A percentile compares a stretch with the other conserved stretches of the same genome.
Evolutionary conservation across 495 filamentous ascomycete genomes (phyloP).

Genomic region (Lophiotrema nucula): DNA sequence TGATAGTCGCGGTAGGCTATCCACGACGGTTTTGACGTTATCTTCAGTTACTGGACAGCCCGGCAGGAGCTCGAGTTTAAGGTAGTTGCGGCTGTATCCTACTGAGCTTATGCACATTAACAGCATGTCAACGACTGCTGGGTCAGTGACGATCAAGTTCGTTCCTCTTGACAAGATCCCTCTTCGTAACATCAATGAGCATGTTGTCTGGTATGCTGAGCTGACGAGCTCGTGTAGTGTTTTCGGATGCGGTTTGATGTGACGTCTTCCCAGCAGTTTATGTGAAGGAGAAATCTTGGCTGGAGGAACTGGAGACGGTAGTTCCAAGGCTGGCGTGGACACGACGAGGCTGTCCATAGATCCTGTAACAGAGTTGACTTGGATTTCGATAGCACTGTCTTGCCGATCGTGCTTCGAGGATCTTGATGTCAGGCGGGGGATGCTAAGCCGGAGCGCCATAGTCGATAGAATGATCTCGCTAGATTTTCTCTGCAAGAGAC

Average conservation of each 20-base stretch:
- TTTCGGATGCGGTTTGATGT: background rate
- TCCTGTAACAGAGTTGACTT: background rate
- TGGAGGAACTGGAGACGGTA: background rate
- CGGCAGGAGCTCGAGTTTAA: background rate
- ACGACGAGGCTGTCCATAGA: too few species aligned
- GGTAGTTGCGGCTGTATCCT: background rate
- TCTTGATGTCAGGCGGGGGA: background rate
- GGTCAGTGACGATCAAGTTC: conserved; percentile 6
- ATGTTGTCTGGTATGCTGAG: background rate
- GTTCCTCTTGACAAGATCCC: background rate
- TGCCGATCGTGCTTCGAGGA: background rate
- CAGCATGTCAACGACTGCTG: conserved; percentile 6
- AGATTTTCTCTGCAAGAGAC: too few species aligned
- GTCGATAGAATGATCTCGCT: too few species aligned
- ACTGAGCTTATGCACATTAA: conserved; percentile 1
- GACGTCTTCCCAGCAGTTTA: background rate
- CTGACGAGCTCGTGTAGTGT: background rate
- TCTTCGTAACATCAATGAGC: background rate
- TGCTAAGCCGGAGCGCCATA: background rate
- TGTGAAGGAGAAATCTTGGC: background rate
- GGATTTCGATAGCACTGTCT: background rate
- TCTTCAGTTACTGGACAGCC: background rate
- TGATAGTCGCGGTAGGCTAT: background rate
- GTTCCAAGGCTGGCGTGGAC: too few species aligned
- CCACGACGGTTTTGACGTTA: background rate